These are phyloP conservation scores for Mesembryanthemum crystallinum DNA, from an alignment of 148 eudicot genomes.

Conservation along the genomic window DNA sequence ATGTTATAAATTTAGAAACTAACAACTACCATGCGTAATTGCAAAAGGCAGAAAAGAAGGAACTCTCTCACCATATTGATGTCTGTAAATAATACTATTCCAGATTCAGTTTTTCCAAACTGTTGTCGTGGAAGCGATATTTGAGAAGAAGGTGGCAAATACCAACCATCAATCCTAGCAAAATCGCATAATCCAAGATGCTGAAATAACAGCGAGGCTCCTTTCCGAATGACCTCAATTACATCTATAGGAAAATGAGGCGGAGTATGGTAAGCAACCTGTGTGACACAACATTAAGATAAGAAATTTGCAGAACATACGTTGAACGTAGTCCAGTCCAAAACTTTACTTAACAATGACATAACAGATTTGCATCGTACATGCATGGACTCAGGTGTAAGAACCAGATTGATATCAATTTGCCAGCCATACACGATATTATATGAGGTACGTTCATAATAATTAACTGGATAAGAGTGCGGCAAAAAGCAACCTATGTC, in stretches of 20 bases:
- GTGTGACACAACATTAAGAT: conserved; percentile 20
- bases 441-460: background rate
- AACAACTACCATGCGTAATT: conserved; percentile 2
- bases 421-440: background rate
- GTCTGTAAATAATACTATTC: conserved; percentile 70
- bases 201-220: conserved; percentile 64
- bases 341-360: background rate
- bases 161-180: conserved; percentile 97
- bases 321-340: conserved; percentile 12
- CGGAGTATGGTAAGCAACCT: conserved; percentile 93
- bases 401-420: background rate
- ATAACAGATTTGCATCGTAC: background rate
- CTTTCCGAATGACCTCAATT: conserved; percentile 62
- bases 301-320: background rate
- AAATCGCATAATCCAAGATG: conserved; percentile 73
- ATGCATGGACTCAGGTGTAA: conserved; percentile 10
- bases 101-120: conserved; percentile 55
- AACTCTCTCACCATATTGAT: conserved; percentile 66
- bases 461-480: background rate
- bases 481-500: background rate
- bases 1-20: background rate
- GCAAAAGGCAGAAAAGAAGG: conserved; percentile 3
- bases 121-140: conserved; percentile 35
- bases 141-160: conserved; percentile 54
- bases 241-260: conserved; percentile 79